Evolutionary conservation across 805 yeast species (phyloP).

Genomic region (Kodamaea sagamina): DNA sequence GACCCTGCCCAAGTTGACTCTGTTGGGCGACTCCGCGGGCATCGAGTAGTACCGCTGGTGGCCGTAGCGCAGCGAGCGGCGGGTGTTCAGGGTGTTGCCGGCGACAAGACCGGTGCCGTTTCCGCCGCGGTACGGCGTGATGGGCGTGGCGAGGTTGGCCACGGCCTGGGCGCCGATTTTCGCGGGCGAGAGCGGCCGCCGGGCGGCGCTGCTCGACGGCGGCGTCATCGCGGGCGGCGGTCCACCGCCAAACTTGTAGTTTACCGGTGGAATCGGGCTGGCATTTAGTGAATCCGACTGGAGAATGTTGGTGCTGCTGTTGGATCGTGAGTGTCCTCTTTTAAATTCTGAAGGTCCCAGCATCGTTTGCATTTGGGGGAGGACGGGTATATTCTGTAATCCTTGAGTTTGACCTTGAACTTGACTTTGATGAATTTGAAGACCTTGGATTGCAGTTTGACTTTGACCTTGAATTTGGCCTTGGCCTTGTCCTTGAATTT

Average conservation of each 20-base stretch:
- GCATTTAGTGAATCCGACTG: constrained; percentile 27
- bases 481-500: no score
- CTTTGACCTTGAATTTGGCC: constrained; percentile 16
- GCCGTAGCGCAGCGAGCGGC: constrained; percentile 12
- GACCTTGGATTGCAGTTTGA: constrained; percentile 16
- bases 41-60: constrained; percentile 47
- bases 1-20: constrained; percentile 7
- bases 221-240: constrained; percentile 16
- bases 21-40: constrained; percentile 33
- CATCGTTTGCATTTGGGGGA: constrained; percentile 6
- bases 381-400: constrained; percentile 12
- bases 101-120: constrained; percentile 16
- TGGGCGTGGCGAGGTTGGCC: constrained; percentile 45
- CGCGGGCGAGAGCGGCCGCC: constrained; percentile 64
- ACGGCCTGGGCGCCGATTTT: constrained; percentile 74
- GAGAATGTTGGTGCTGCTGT: constrained; percentile 10
- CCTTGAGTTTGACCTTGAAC: constrained; percentile 8
- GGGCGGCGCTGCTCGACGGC: constrained; percentile 10
- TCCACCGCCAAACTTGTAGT: constrained; percentile 37
- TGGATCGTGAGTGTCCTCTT: constrained; percentile 9
- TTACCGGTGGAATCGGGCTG: constrained; percentile 34
- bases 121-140: constrained; percentile 33
- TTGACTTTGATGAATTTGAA: constrained; percentile 7
- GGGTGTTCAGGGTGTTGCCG: constrained; percentile 9
- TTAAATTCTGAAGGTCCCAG: constrained; percentile 7